Evolutionary conservation across 306 rosid species (phyloP), one percentile per base, ranked within the genome.

Genomic region (Rosa lucieae): DNA sequence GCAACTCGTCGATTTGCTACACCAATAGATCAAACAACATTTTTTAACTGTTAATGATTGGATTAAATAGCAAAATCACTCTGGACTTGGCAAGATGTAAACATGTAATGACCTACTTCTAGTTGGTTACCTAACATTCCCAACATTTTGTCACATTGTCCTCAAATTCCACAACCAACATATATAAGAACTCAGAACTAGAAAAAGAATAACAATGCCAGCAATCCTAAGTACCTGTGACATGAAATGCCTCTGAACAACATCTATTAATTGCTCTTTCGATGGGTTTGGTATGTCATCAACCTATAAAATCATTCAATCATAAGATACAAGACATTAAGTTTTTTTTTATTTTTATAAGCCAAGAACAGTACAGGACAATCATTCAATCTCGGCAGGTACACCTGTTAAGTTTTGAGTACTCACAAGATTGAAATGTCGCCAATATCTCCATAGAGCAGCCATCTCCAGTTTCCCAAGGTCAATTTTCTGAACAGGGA

Each of bases 1-100:
- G 97, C 91, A 93, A 82, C 96, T 95, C 99, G 79, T 95, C 99
- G 89, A 95, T 86, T 95, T 91, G 97, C 99, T 95, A 81, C 87
- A 77, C 76, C 67, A 71, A 48, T 23, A 74, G 40, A 82, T 37
- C 43, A 72, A 77, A 59, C 62, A 37, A 72, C 37, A 59, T 66
- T 72, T 65, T 47, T 42, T 10, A 69, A 52, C 47, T 72, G 85
- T 70, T 35, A 62, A 72, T 20, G 18, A 43, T 55, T 39, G 51
- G 23, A 29, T 52, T 66, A 32, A 80, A 49, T 12, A 5, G 70
- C 46, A 66, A 66, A 66, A 14, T 67, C 71, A 67, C 71, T 63
- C 23, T 15, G 47, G 9, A 67, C 2, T 37, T 17, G 47, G 26
- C 48, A 67, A 32, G 42, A 65, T 29, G 40, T 35, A 65, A 15